Evolutionary conservation across 768 basidiomycete genomes (phyloP), one percentile per base, ranked within the genome.

Genomic region (Lactarius hengduanensis): DNA sequence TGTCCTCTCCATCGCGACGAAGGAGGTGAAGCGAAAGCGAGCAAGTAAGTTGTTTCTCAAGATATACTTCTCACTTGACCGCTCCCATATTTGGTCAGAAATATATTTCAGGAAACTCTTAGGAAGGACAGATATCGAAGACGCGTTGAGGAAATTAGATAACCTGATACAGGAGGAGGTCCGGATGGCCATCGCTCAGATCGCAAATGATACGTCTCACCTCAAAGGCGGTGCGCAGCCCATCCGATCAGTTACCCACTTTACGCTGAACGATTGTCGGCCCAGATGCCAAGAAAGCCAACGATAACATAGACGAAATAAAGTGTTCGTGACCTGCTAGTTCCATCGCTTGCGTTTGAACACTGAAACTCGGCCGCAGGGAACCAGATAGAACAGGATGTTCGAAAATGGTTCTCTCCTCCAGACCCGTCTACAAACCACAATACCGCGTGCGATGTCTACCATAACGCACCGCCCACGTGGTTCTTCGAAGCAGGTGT

Each of bases 1-100:
- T 32, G 59, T 64, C 22, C 57, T 64, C 5, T 45, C 47, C 0
- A 64, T 64, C 11, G 63, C 57, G 15, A 64, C 63, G 1, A 45
- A 53, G 53, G 58, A 60, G 30, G 43, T 65, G 0, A 61, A 16
- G 3, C 38, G 50, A 16, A 22, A 41, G 2, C 34, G 59, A 18
- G 9, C 28, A 8, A 32, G 30, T 32, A 32, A 32, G 64, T 38
- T 2, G 20, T n/a, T 61, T 30, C 10, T 41, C 7, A 8, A 16
- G 30, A 43, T 43, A 43, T 45, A 20, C 43, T 45, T 7, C 16
- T 20, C 8, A 10, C 18, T 22, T 20, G 1, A n/a, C 30, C 11
- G 20, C 18, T 6, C 59, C 34, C 0, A 43, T 32, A 20, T 9
- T 10, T 18, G 0, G 40, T 22, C 4, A 64, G 63, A 13, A 32